phyloP scores from a whole-genome alignment of 1,284 basidiomycete species.

The Schizophyllum commune region DNA sequence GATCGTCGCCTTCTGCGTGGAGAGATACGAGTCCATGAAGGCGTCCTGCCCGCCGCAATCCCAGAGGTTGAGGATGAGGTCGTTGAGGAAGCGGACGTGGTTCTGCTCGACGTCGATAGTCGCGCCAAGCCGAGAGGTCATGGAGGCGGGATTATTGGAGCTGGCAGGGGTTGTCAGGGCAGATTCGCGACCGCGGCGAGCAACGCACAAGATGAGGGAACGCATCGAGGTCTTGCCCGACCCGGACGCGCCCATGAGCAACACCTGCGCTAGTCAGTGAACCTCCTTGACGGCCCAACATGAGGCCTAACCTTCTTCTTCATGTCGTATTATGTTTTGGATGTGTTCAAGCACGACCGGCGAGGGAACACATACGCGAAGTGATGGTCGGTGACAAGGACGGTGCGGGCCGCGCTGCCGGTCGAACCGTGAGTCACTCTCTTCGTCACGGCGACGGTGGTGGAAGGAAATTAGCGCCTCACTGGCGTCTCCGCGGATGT shows the following conservation, averaged over 20 bases:
- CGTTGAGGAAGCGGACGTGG: constrained; percentile 93
- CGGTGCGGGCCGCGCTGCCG: too few relatives aligned
- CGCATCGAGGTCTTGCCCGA: constrained; percentile 96
- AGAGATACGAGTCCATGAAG: constrained; percentile 96
- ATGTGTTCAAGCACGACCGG: neutral
- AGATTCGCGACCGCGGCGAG: constrained; percentile 6
- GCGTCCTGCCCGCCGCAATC: constrained; percentile 98
- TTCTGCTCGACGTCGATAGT: constrained; percentile 98
- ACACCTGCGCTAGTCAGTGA: constrained; percentile 45
- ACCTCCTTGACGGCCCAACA: constrained; percentile 8
- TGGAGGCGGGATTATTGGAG: constrained; percentile 89
- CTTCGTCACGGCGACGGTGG: neutral
- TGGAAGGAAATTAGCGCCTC: neutral
- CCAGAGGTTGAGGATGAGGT: constrained; percentile 92
- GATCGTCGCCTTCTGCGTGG: constrained; percentile 83
- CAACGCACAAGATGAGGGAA: constrained; percentile 91
- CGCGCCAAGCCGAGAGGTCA: constrained; percentile 88
- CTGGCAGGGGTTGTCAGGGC: constrained; percentile 31
- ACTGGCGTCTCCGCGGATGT: too few relatives aligned
- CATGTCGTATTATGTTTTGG: constrained; percentile 25
- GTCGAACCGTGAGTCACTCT: neutral
- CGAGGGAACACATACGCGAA: neutral
- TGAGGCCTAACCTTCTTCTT: constrained; percentile 44
- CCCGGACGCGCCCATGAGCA: constrained; percentile 92
- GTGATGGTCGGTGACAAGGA: neutral